A percentile compares a stretch with the other conserved stretches of the same genome.
Evolutionary conservation across 2,329 filamentous ascomycete species (phyloP).

Genomic region (Aureobasidium sp.): DNA sequence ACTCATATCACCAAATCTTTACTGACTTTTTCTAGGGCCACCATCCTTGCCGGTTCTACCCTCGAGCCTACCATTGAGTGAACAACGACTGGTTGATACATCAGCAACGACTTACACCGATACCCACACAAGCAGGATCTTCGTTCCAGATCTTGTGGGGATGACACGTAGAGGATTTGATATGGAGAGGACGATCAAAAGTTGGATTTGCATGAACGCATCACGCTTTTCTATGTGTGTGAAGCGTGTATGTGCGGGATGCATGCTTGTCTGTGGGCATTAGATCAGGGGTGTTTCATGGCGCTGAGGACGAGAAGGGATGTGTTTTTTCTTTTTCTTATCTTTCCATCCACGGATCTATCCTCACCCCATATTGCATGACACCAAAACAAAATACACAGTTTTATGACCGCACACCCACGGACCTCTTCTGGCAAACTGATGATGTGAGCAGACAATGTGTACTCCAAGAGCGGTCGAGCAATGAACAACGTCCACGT

Average conservation of each 20-base stretch:
- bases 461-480: not conserved
- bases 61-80: slow-evolving; percentile 22
- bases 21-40: slow-evolving; percentile 20
- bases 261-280: slow-evolving; percentile 12
- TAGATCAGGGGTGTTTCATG: not conserved
- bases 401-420: not conserved
- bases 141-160: not conserved
- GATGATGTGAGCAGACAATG: not conserved
- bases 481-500: not conserved
- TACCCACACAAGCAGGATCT: not conserved
- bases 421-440: not conserved
- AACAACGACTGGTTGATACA: not conserved
- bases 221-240: not conserved
- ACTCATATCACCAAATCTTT: not conserved
- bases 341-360: slow-evolving; percentile 3
- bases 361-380: slow-evolving; percentile 8
- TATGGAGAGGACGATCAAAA: slow-evolving; percentile 7
- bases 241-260: not conserved
- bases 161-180: slow-evolving; percentile 7
- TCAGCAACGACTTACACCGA: not conserved
- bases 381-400: slow-evolving; percentile 6
- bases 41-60: slow-evolving; percentile 27
- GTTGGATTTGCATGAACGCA: slow-evolving; percentile 10
- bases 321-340: slow-evolving; percentile 7
- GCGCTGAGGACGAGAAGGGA: slow-evolving; percentile 8